A percentile compares a stretch with the other conserved stretches of the same genome.
Conservation (phyloP, 2,329 filamentous ascomycete genomes). For the Paracamarosporium sp. region DNA sequence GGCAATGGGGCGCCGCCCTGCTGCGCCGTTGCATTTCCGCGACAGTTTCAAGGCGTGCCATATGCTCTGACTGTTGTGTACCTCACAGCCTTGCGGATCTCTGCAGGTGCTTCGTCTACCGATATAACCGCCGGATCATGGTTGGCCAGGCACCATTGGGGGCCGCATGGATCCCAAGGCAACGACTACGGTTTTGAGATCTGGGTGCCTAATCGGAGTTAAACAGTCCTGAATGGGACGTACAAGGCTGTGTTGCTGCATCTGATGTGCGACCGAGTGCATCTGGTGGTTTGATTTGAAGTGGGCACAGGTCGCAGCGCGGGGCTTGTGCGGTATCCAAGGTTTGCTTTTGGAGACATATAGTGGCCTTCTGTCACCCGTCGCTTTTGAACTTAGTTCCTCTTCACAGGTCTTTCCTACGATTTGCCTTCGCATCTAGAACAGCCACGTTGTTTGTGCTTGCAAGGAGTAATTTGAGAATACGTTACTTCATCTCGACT, state of each 20-base stretch:
- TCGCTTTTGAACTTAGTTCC: neutral
- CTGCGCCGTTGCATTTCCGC: too few relatives aligned
- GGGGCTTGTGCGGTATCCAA: neutral
- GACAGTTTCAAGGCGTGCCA: neutral
- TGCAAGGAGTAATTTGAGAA: neutral
- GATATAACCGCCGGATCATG: neutral
- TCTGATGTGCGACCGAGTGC: neutral
- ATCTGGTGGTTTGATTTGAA: neutral
- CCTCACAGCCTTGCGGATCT: neutral
- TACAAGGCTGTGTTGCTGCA: conserved; percentile 1
- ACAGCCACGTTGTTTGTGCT: neutral
- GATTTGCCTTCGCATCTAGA: neutral
- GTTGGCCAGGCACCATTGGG: neutral
- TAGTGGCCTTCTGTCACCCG: neutral
- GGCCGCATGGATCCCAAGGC: conserved; percentile 1
- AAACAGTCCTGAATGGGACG: neutral
- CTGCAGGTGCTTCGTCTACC: neutral
- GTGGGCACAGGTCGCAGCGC: conserved; percentile 1
- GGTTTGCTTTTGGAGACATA: neutral
- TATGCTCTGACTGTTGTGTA: neutral
- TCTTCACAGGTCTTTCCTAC: neutral
- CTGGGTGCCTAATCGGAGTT: conserved; percentile 4
- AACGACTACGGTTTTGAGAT: neutral
- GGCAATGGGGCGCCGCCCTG: neutral
- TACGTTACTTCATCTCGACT: neutral